A percentile compares a stretch with the other conserved stretches of the same genome.
Conservation (phyloP, 2,329 filamentous ascomycete species). For the Fusarium buxicola region DNA sequence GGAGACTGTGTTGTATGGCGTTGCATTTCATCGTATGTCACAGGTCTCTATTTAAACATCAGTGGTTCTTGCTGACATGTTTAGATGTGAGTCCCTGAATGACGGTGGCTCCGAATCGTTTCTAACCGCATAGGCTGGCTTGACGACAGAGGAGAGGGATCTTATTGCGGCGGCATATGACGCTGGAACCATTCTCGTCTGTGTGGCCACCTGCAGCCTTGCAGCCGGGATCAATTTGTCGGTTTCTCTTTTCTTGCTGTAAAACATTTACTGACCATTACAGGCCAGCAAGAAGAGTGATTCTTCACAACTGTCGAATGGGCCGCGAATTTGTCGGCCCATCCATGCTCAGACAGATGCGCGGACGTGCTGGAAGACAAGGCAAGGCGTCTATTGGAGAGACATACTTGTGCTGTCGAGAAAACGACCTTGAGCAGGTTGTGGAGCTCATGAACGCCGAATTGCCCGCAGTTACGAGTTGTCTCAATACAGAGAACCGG, state of each 20-base stretch:
- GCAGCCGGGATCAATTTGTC: constrained; percentile 84
- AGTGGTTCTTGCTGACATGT: constrained; percentile 12
- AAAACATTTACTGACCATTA: constrained; percentile 17
- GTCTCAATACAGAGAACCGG: constrained; percentile 73
- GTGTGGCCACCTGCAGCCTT: constrained; percentile 81
- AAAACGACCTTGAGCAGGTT: constrained; percentile 75
- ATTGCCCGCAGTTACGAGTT: constrained; percentile 76
- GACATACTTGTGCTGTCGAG: constrained; percentile 80
- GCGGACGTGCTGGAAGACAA: constrained; percentile 80
- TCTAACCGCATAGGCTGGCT: constrained; percentile 63
- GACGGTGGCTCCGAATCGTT: neutral
- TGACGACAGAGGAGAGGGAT: constrained; percentile 81
- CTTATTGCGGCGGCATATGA: constrained; percentile 79
- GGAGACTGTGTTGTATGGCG: constrained; percentile 72
- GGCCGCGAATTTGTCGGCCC: constrained; percentile 81
- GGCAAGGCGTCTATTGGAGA: constrained; percentile 83
- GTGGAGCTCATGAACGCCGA: constrained; percentile 78
- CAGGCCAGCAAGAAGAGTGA: constrained; percentile 75
- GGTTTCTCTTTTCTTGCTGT: constrained; percentile 15
- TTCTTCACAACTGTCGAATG: constrained; percentile 81
- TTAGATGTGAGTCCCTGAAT: constrained; percentile 53
- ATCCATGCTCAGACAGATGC: constrained; percentile 84
- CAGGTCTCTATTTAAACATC: neutral
- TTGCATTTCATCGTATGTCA: constrained; percentile 76
- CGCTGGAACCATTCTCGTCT: constrained; percentile 72